These are phyloP conservation scores for Prillingera fragicola DNA, from an alignment of 1,284 basidiomycete genomes.

Conservation along the genomic window DNA sequence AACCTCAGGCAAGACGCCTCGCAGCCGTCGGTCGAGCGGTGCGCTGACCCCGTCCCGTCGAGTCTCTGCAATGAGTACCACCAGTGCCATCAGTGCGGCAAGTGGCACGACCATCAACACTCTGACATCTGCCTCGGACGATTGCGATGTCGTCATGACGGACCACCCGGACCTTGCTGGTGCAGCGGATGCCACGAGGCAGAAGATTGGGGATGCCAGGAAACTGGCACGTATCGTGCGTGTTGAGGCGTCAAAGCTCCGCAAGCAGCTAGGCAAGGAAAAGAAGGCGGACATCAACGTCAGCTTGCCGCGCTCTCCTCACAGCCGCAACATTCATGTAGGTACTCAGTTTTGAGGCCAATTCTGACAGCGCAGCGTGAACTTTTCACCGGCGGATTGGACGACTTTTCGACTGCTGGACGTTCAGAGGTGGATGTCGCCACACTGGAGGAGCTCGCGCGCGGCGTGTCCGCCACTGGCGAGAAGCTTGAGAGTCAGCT, in stretches of 20 bases:
- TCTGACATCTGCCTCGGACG: slow-evolving; percentile 7
- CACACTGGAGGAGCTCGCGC: slow-evolving; percentile 26
- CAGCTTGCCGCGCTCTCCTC: slow-evolving; percentile 45
- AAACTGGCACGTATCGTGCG: slow-evolving; percentile 9
- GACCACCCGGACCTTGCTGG: slow-evolving; percentile 12
- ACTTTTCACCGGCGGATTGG: slow-evolving; percentile 5
- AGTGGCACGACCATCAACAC: slow-evolving; percentile 3
- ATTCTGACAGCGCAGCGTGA: not conserved
- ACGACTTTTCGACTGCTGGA: slow-evolving; percentile 9
- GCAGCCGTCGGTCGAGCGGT: slow-evolving; percentile 1
- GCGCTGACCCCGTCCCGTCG: slow-evolving; percentile 5
- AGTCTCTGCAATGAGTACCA: slow-evolving; percentile 7
- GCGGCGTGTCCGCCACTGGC: slow-evolving; percentile 22
- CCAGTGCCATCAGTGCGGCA: not conserved
- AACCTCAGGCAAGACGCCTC: not conserved
- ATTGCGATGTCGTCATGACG: slow-evolving; percentile 15
- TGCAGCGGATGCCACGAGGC: slow-evolving; percentile 8
- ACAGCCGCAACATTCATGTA: slow-evolving; percentile 46
- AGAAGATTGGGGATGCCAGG: slow-evolving; percentile 10
- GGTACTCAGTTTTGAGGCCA: slow-evolving; percentile 21
- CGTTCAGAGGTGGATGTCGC: slow-evolving; percentile 5
- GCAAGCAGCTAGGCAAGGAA: slow-evolving; percentile 2
- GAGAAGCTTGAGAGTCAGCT: slow-evolving; percentile 35
- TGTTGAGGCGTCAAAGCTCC: slow-evolving; percentile 3
- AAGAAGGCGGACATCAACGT: not conserved